A percentile compares a stretch with the other conserved stretches of the same genome.
These are phyloP conservation scores for Malbranchea cinnamomea DNA, from an alignment of 2,329 filamentous ascomycete genomes.

Conservation along the genomic window DNA sequence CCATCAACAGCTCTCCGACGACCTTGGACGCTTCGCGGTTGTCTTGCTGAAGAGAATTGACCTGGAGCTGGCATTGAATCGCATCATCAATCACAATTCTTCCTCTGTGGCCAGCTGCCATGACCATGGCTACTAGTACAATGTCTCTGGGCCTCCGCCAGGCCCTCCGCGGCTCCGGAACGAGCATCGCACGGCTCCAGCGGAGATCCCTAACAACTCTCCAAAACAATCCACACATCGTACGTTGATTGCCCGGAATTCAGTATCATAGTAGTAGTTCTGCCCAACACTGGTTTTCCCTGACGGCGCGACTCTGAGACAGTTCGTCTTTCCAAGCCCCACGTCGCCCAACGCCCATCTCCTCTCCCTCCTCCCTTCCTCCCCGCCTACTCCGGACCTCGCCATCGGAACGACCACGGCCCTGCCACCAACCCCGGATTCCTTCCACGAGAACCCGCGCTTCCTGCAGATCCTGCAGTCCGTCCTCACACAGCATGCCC, in stretches of 20 bases:
- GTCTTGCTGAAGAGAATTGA: no score
- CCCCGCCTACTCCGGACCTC: slow-evolving; percentile 37
- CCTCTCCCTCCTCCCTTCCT: slow-evolving; percentile 41
- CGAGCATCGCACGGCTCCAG: no score
- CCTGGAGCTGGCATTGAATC: no score
- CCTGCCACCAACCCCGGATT: slow-evolving; percentile 41
- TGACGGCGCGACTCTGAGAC: no score
- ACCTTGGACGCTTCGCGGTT: no score
- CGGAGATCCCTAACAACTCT: no score
- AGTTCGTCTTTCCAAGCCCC: slow-evolving; percentile 23
- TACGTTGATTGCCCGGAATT: slow-evolving; percentile 4
- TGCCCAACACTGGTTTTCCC: neutral
- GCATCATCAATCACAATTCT: no score
- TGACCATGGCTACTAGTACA: no score
- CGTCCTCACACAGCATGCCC: slow-evolving; percentile 39
- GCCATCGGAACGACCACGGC: slow-evolving; percentile 40
- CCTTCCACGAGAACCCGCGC: slow-evolving; percentile 39
- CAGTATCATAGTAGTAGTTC: slow-evolving; percentile 1
- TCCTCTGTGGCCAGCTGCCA: no score
- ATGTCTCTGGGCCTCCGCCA: no score
- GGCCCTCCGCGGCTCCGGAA: no score
- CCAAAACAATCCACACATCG: slow-evolving; percentile 8
- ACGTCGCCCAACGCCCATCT: slow-evolving; percentile 26
- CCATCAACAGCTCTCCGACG: no score
- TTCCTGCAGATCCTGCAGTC: slow-evolving; percentile 43